Conservation (phyloP, 225 moss, liverwort and hornwort species). For the Takakia lepidozioides region DNA sequence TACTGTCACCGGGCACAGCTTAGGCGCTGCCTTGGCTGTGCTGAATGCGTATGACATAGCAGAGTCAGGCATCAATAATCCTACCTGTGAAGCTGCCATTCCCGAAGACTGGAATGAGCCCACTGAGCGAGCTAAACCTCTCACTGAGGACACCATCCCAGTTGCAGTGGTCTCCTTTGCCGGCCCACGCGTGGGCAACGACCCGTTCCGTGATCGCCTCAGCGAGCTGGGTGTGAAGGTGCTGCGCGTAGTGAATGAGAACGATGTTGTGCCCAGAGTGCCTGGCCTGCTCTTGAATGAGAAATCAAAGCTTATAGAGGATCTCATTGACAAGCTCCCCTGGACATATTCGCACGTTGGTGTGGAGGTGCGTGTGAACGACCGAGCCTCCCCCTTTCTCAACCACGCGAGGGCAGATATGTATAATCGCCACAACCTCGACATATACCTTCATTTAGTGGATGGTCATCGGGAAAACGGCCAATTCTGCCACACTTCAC, state of each 20-base stretch:
- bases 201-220: constrained; percentile 13
- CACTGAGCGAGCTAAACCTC: no score
- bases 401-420: constrained; percentile 1
- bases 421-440: constrained; percentile 24
- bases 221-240: constrained; percentile 30
- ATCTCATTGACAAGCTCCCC: neutral
- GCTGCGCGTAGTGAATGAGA: constrained; percentile 38
- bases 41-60: constrained; percentile 45
- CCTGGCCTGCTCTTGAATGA: constrained; percentile 8
- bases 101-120: no score
- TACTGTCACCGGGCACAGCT: constrained; percentile 33
- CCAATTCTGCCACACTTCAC: no score
- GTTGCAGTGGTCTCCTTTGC: constrained; percentile 46
- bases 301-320: constrained; percentile 5
- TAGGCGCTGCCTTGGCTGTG: constrained; percentile 35
- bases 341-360: constrained; percentile 44
- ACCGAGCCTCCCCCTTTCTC: constrained; percentile 20
- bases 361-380: constrained; percentile 13
- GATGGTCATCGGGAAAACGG: constrained; percentile 29
- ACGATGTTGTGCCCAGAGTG: constrained; percentile 11
- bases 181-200: constrained; percentile 41
- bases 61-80: constrained; percentile 18
- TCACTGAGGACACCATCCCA: constrained; percentile 14
- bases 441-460: constrained; percentile 42
- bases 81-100: constrained; percentile 1